Evolutionary conservation across 371 early-diverging fungal species (phyloP).

Genomic region (Cladochytrium tenue): DNA sequence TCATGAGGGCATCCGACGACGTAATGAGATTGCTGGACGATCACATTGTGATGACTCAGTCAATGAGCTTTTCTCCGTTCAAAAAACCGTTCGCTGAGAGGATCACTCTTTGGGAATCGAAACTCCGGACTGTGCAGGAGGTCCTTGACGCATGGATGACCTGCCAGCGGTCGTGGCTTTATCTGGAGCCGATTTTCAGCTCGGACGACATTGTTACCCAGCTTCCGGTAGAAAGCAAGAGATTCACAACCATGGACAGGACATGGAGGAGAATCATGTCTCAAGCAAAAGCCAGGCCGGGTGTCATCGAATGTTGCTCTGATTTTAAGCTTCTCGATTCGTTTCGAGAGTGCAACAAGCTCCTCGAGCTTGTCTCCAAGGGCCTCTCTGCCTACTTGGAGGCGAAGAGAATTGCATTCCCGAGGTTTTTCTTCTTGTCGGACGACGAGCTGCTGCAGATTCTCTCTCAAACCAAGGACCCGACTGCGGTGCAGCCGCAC

Average conservation of each 20-base stretch:
- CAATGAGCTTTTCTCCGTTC: constrained; percentile 61
- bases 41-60: constrained; percentile 63
- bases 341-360: constrained; percentile 61
- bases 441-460: constrained; percentile 66
- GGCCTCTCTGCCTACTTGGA: constrained; percentile 63
- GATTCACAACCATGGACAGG: constrained; percentile 61
- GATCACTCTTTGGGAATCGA: constrained; percentile 54
- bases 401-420: constrained; percentile 59
- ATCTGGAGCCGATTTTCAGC: constrained; percentile 62
- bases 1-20: constrained; percentile 59
- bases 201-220: constrained; percentile 62
- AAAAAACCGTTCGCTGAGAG: constrained; percentile 62
- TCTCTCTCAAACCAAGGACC: constrained; percentile 62
- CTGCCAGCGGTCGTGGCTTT: constrained; percentile 61
- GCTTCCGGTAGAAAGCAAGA: constrained; percentile 57
- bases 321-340: constrained; percentile 57
- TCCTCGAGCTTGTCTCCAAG: constrained; percentile 60
- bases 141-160: constrained; percentile 61
- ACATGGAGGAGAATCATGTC: constrained; percentile 59
- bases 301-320: constrained; percentile 52
- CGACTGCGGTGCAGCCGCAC: constrained; percentile 63
- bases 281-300: constrained; percentile 48
- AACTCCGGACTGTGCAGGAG: constrained; percentile 58
- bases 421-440: constrained; percentile 63
- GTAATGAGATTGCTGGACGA: constrained; percentile 55